Evolutionary conservation across 176 grass and related monocot species (phyloP), one percentile per base, ranked within the genome.

Genomic region (Thalia dealbata): DNA sequence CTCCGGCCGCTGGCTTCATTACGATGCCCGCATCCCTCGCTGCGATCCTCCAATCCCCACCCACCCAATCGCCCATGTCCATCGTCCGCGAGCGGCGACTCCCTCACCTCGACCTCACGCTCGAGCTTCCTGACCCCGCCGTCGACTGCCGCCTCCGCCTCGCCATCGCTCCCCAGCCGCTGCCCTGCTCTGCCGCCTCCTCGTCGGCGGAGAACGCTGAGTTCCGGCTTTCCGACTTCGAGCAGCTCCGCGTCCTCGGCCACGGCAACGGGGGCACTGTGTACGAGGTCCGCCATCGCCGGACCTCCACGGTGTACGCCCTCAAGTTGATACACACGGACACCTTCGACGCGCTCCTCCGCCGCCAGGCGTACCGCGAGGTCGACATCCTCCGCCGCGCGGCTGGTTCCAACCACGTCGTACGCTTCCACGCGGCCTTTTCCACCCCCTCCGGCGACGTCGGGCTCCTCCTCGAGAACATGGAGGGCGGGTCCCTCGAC

Each of bases 261-360:
- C 88, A 96, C 52, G 91, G 91, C 26, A 91, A 91, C 74, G 91
- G 88, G 58, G 88, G 91, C 32, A 96, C 85, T 8, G 91, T 96
- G 12, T 91, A 88, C 78, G 86, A 74, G 73, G 91, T 82, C 60
- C 83, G 88, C 56, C 88, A 91, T 78, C 83, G 91, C 26, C 61
- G 70, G 21, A 70, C 67, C 0, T 38, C 74, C 0, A 61, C 76
- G 15, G 28, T 76, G 61, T 84, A 67, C 52, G 70, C 85, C 29
- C 29, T 84, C 71, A 89, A 87, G 68, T 80, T 96, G 30, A 81
- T 87, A 41, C 62, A 79, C 22, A 83, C 74, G 6, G 78, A 84
- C 28, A 25, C 10, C 21, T 82, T 75, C 19, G 79, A 84, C 42
- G 65, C 21, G 18, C n/a, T 50, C 28, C 45, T 80, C 85, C 28